phyloP scores from a whole-genome alignment of 2,329 filamentous ascomycete genomes.

The Pseudogymnoascus sp. region DNA sequence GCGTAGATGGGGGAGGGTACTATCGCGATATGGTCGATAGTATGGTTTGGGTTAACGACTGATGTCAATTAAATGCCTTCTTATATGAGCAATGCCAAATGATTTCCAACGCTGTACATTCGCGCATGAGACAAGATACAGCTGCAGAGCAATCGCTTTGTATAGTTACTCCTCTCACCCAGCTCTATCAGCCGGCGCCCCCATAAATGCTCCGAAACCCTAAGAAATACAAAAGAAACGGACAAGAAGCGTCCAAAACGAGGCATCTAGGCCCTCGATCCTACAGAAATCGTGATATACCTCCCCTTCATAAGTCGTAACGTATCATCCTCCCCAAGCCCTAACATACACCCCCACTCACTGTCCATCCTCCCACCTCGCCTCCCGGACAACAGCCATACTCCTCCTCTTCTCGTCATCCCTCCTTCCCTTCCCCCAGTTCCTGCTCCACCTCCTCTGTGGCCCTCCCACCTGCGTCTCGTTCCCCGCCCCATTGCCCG shows the following conservation, averaged over 20 bases:
- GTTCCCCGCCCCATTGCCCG: background rate
- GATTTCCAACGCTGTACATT: background rate
- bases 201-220: background rate
- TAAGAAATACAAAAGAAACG: conserved; percentile 6
- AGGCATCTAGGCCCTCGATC: background rate
- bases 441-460: conserved; percentile 2
- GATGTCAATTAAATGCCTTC: background rate
- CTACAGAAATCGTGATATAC: background rate
- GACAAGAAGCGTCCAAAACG: background rate
- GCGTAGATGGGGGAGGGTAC: background rate
- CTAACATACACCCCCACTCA: background rate
- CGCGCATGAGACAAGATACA: background rate
- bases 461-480: background rate
- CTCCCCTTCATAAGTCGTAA: background rate
- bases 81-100: background rate
- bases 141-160: background rate
- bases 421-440: background rate
- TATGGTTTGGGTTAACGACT: background rate
- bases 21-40: background rate
- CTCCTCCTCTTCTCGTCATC: conserved; percentile 2
- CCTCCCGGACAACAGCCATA: conserved; percentile 6
- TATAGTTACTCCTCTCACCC: conserved; percentile 5
- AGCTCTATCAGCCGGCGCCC: background rate
- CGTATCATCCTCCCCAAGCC: background rate
- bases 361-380: background rate